These are phyloP conservation scores for Mycena vulgaris DNA, from an alignment of 768 basidiomycete species.

Conservation along the genomic window DNA sequence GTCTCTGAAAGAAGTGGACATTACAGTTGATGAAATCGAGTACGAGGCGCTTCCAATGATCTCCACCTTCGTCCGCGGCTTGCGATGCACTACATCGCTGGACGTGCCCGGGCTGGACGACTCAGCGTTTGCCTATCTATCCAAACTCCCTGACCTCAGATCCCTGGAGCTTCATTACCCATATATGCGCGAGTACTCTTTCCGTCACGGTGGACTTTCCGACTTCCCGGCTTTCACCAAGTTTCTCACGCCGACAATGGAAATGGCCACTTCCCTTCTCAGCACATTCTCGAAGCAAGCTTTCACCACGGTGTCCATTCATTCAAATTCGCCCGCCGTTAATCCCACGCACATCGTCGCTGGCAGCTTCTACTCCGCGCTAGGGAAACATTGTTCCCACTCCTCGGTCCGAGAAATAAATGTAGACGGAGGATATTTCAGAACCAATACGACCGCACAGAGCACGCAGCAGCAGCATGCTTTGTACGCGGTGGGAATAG, in stretches of 20 bases:
- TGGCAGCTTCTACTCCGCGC: too few relatives aligned
- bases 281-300: too few relatives aligned
- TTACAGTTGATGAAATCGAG: not conserved
- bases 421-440: too few relatives aligned
- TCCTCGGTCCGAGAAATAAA: not conserved
- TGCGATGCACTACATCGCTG: not conserved
- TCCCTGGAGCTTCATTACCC: too few relatives aligned
- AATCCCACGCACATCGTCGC: too few relatives aligned
- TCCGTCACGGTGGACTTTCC: too few relatives aligned
- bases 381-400: not conserved
- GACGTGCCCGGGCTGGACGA: not conserved
- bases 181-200: too few relatives aligned
- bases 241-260: not conserved
- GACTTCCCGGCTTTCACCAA: too few relatives aligned
- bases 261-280: too few relatives aligned
- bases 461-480: not conserved
- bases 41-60: not conserved
- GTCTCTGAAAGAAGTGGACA: not conserved
- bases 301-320: too few relatives aligned
- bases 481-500: not conserved
- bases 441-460: not conserved
- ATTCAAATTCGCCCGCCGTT: too few relatives aligned
- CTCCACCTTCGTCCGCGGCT: not conserved
- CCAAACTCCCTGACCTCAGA: not conserved
- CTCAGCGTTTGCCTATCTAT: not conserved